Conservation (phyloP, 1,284 basidiomycete genomes). For the Tetrapyrgos nigripes region DNA sequence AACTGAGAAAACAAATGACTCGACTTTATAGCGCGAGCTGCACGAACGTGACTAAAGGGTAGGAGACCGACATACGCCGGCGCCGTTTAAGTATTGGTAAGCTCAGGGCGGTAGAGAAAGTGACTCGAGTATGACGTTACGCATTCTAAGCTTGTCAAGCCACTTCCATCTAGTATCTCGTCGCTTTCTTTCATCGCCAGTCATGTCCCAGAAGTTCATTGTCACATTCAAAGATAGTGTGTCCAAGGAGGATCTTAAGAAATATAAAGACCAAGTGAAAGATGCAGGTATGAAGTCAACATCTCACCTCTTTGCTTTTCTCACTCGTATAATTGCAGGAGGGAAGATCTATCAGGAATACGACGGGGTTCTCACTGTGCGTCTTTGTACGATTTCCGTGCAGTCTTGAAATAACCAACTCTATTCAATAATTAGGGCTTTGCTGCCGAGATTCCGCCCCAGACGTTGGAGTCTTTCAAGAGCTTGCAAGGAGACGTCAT, state of each 20-base stretch:
- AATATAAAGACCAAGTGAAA: constrained; percentile 47
- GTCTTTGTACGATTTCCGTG: not conserved
- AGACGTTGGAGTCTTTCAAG: constrained; percentile 41
- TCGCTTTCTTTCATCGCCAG: constrained; percentile 20
- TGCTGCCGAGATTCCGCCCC: constrained; percentile 51
- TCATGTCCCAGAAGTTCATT: constrained; percentile 43
- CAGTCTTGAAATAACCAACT: not conserved
- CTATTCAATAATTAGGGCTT: constrained; percentile 50
- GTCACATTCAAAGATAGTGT: constrained; percentile 63
- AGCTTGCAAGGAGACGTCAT: constrained; percentile 47
- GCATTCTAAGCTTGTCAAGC: not conserved
- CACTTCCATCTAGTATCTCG: constrained; percentile 20
- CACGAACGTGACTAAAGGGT: not conserved
- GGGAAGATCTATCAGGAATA: constrained; percentile 50
- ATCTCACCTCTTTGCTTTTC: not conserved
- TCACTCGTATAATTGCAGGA: constrained; percentile 35
- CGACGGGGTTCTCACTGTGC: constrained; percentile 40
- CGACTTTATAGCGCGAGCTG: not conserved
- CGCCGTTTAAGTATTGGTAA: constrained; percentile 4
- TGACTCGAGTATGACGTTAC: not conserved
- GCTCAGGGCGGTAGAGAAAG: not conserved
- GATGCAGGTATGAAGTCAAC: constrained; percentile 39
- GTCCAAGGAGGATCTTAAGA: constrained; percentile 48
- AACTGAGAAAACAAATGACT: not conserved
- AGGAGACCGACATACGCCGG: not conserved